A percentile compares a stretch with the other conserved stretches of the same genome.
These are phyloP conservation scores for Lecanicillium sp. DNA, from an alignment of 2,329 filamentous ascomycete species.

Conservation along the genomic window DNA sequence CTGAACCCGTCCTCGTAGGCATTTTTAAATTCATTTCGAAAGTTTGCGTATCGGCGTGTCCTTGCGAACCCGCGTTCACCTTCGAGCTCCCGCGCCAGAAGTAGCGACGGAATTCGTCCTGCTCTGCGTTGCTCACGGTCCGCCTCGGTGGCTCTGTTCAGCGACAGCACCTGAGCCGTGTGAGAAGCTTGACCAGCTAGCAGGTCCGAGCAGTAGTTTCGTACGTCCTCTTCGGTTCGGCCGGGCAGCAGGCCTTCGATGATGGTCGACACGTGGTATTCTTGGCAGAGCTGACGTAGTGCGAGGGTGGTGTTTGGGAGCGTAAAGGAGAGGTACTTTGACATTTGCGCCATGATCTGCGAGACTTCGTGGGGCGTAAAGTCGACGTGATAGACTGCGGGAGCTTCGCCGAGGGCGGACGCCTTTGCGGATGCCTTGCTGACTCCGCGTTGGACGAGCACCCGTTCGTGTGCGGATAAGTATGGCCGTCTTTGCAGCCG, in stretches of 20 bases:
- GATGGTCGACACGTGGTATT: conserved; percentile 16
- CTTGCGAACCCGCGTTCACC: conserved; percentile 36
- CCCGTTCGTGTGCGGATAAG: background rate
- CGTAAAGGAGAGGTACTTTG: conserved; percentile 9
- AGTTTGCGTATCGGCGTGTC: conserved; percentile 33
- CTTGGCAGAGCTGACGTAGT: conserved; percentile 13
- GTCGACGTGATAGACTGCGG: conserved; percentile 35
- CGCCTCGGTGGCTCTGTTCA: conserved; percentile 10
- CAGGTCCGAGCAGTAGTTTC: conserved; percentile 24
- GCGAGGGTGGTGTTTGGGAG: conserved; percentile 8
- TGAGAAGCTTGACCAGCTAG: conserved; percentile 13
- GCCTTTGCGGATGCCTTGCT: background rate
- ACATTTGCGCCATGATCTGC: conserved; percentile 16
- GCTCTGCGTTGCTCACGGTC: conserved; percentile 3
- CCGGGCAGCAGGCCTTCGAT: conserved; percentile 15
- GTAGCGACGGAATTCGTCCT: conserved; percentile 28
- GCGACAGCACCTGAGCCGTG: conserved; percentile 17
- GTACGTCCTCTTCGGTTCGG: conserved; percentile 19
- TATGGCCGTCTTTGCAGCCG: conserved; percentile 1
- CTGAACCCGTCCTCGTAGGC: conserved; percentile 44
- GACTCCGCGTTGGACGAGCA: conserved; percentile 1
- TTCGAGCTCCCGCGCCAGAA: conserved; percentile 41
- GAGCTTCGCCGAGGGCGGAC: background rate
- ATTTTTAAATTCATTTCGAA: conserved; percentile 35
- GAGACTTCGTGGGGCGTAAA: conserved; percentile 32